phyloP scores from a whole-genome alignment of 306 rosid genomes.

The Datisca glomerata region DNA sequence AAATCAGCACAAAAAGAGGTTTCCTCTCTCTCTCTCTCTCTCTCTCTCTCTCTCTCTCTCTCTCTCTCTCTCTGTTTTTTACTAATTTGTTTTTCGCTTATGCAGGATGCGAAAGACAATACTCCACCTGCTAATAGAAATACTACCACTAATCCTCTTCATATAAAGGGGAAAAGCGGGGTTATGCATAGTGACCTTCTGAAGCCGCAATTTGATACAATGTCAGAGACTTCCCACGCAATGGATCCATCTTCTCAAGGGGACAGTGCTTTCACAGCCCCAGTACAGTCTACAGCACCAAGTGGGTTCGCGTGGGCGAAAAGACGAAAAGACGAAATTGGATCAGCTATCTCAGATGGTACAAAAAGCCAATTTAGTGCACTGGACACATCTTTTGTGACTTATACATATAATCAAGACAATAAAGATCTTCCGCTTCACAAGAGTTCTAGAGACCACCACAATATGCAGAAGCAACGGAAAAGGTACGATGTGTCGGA shows the following conservation, averaged over 20 bases:
- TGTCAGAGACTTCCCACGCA: conserved; percentile 38
- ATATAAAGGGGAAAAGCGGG: conserved; percentile 24
- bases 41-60: conserved; percentile 4
- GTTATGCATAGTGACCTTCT: conserved; percentile 19
- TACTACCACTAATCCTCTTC: conserved; percentile 19
- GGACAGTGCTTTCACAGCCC: conserved; percentile 36
- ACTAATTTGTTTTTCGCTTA: not conserved
- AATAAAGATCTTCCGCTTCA: conserved; percentile 17
- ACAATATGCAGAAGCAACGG: conserved; percentile 16
- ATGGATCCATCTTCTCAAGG: conserved; percentile 18
- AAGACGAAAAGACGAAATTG: conserved; percentile 42
- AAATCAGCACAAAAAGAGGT: conserved; percentile 48
- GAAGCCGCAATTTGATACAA: conserved; percentile 32
- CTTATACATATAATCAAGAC: conserved; percentile 27
- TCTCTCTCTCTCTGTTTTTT: too few species aligned
- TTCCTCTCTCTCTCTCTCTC: conserved; percentile 8
- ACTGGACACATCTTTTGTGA: conserved; percentile 68
- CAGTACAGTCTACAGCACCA: conserved; percentile 36
- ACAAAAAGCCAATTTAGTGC: conserved; percentile 80
- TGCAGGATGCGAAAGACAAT: conserved; percentile 31
- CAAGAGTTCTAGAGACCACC: conserved; percentile 5
- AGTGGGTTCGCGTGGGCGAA: conserved; percentile 63
- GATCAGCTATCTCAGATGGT: conserved; percentile 72
- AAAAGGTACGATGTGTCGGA: conserved; percentile 14
- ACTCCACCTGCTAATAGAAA: conserved; percentile 18